Conservation (phyloP, 1,139 yeast genomes). For the Lodderomyces beijingensis region DNA sequence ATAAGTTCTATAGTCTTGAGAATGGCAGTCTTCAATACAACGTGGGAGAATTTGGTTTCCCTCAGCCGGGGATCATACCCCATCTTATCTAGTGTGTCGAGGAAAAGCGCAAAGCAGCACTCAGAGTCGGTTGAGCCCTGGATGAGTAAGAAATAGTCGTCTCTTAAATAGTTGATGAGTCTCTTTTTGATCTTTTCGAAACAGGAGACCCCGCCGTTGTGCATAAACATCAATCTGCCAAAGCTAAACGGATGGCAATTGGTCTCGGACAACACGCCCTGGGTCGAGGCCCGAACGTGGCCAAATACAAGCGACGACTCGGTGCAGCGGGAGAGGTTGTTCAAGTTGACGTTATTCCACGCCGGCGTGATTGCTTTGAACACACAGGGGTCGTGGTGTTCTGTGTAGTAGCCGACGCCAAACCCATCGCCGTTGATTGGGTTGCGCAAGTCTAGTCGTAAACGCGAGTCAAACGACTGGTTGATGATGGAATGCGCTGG, state of each 20-base stretch:
- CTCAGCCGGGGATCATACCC: constrained; percentile 65
- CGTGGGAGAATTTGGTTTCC: constrained; percentile 41
- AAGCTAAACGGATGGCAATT: constrained; percentile 94
- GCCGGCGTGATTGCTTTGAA: constrained; percentile 96
- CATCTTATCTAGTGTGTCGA: constrained; percentile 70
- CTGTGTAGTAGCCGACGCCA: constrained; percentile 90
- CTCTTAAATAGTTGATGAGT: constrained; percentile 68
- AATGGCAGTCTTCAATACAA: constrained; percentile 62
- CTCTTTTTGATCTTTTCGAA: constrained; percentile 70
- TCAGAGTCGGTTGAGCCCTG: constrained; percentile 97
- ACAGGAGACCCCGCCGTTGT: constrained; percentile 85
- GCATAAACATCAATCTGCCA: constrained; percentile 92
- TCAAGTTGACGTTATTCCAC: constrained; percentile 92
- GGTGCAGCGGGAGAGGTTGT: constrained; percentile 82
- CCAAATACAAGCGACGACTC: constrained; percentile 83
- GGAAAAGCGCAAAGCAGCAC: constrained; percentile 84
- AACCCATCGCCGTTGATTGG: constrained; percentile 98
- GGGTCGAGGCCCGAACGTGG: constrained; percentile 93
- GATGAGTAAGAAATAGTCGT: constrained; percentile 70
- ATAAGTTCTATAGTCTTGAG: constrained; percentile 68
- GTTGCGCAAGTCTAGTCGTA: constrained; percentile 79
- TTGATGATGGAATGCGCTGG: constrained; percentile 97
- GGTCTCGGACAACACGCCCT: constrained; percentile 89
- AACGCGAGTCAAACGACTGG: constrained; percentile 87
- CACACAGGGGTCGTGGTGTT: constrained; percentile 47